These are phyloP conservation scores for Zopfochytrium polystomum DNA, from an alignment of 371 early-diverging fungal species.

Conservation along the genomic window DNA sequence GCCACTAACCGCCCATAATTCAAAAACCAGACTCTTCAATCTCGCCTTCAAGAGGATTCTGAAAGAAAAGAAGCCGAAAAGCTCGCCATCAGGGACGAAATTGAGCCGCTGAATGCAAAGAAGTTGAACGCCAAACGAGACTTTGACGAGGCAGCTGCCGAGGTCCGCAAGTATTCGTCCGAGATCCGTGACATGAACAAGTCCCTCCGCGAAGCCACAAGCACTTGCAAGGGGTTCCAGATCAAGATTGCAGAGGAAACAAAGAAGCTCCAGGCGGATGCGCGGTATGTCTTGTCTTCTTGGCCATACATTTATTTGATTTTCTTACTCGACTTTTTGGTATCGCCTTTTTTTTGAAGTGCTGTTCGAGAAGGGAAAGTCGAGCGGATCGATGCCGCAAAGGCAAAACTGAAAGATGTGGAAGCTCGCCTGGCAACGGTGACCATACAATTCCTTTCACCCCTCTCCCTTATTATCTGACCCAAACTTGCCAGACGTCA, in stretches of 20 bases:
- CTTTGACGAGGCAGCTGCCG: conserved; percentile 1
- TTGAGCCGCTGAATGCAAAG: conserved; percentile 21
- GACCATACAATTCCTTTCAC: no score
- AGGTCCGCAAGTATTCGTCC: background rate
- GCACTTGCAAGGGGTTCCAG: conserved; percentile 27
- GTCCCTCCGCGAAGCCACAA: background rate
- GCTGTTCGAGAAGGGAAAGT: conserved; percentile 28
- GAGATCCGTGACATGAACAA: background rate
- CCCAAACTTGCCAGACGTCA: no score
- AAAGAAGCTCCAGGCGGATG: conserved; percentile 35
- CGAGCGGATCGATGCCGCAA: conserved; percentile 41
- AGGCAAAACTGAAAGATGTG: conserved; percentile 16
- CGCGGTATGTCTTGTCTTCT: conserved; percentile 12
- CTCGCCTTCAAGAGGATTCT: background rate
- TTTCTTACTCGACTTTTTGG: background rate
- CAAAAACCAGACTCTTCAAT: no score
- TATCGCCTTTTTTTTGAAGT: conserved; percentile 24
- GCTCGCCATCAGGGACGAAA: background rate
- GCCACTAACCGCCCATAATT: no score
- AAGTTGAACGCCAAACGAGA: conserved; percentile 34
- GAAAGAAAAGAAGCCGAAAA: background rate
- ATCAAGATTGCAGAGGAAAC: conserved; percentile 40
- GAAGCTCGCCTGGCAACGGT: conserved; percentile 2
- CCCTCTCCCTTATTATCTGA: background rate
- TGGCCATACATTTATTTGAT: no score